Evolutionary conservation across 257 asterid genomes (phyloP).

Genomic region (Ilex asprella): DNA sequence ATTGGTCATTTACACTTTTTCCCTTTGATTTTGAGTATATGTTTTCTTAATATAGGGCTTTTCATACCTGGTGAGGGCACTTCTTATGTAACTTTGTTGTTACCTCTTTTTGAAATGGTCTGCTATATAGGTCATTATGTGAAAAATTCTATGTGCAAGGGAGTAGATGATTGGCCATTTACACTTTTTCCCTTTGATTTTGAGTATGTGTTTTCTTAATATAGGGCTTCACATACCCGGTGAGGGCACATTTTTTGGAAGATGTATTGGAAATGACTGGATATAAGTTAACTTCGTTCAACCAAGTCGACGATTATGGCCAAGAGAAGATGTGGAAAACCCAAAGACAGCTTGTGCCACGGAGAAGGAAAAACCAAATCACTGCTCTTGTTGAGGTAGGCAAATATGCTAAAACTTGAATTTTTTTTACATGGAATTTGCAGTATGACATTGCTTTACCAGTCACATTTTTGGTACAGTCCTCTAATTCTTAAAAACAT

Average conservation of each 20-base stretch:
- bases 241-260: constrained; percentile 81
- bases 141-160: background rate
- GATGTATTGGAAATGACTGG: constrained; percentile 90
- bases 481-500: background rate
- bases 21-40: background rate
- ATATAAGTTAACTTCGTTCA: constrained; percentile 83
- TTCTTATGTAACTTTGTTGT: constrained; percentile 29
- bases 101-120: too few relatives aligned
- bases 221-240: constrained; percentile 97
- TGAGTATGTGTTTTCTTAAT: constrained; percentile 17
- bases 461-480: too few relatives aligned
- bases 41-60: constrained; percentile 63
- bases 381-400: constrained; percentile 90
- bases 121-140: too few relatives aligned
- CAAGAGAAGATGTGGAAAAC: constrained; percentile 98
- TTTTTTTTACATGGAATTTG: constrained; percentile 2
- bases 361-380: constrained; percentile 83
- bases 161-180: background rate
- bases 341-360: constrained; percentile 78
- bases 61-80: constrained; percentile 86
- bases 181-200: background rate
- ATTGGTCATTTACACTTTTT: background rate
- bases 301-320: constrained; percentile 95
- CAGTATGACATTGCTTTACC: background rate
- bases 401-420: constrained; percentile 1